Evolutionary conservation across 345 rosid genomes (phyloP).

Genomic region (Moricandia moricandioides): DNA sequence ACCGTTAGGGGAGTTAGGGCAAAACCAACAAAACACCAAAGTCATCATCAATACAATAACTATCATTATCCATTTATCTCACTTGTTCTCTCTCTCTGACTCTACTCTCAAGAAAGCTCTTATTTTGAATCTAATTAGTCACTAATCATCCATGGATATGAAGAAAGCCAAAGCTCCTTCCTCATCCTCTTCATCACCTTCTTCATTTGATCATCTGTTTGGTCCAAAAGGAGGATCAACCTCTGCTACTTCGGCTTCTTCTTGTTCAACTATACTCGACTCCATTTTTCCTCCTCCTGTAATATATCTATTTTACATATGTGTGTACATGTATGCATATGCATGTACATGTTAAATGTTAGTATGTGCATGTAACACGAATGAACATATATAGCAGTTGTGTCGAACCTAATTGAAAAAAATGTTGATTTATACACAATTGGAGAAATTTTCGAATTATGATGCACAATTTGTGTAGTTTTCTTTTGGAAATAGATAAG

Average conservation of each 20-base stretch:
- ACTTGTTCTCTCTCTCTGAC: neutral
- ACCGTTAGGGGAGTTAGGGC: constrained; percentile 40
- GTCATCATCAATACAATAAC: constrained; percentile 4
- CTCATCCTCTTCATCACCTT: constrained; percentile 5
- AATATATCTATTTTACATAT: neutral
- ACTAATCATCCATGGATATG: constrained; percentile 17
- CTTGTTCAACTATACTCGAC: constrained; percentile 39
- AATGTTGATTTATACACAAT: neutral
- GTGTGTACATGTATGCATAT: neutral
- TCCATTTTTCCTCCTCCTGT: constrained; percentile 42
- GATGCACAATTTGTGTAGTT: neutral
- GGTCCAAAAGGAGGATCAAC: constrained; percentile 36
- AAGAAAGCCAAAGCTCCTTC: constrained; percentile 25
- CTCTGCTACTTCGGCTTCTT: constrained; percentile 28
- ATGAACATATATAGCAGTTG: neutral
- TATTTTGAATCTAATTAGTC: neutral
- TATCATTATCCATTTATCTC: constrained; percentile 21
- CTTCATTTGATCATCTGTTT: constrained; percentile 34
- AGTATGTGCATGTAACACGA: neutral
- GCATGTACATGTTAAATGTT: neutral
- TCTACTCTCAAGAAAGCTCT: neutral
- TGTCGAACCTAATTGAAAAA: neutral
- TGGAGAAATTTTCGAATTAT: neutral
- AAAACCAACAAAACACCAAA: constrained; percentile 20
- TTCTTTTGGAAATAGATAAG: constrained; percentile 6